A percentile compares a stretch with the other conserved stretches of the same genome.
Evolutionary conservation across 129 eudicot genomes (phyloP).

Genomic region (Silybum marianum): DNA sequence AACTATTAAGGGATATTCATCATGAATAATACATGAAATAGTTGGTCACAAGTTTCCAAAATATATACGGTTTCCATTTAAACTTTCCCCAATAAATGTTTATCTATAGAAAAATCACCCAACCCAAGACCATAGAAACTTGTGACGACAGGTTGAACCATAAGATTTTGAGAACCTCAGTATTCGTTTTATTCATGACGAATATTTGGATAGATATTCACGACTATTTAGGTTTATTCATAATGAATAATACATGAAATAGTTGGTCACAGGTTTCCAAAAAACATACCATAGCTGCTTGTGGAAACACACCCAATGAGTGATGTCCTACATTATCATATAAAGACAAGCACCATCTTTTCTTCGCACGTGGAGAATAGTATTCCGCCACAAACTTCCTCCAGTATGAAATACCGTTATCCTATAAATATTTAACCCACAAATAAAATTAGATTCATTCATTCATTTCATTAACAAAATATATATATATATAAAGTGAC

Average conservation of each 20-base stretch:
- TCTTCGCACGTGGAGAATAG: slow-evolving; percentile 96
- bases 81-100: background rate
- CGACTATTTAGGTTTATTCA: background rate
- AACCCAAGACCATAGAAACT: background rate
- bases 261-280: background rate
- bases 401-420: slow-evolving; percentile 89
- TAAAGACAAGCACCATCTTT: slow-evolving; percentile 91
- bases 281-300: slow-evolving; percentile 71
- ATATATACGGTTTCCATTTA: background rate
- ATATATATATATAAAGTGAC: background rate
- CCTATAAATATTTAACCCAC: slow-evolving; percentile 42
- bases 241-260: background rate
- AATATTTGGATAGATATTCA: too few species aligned
- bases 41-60: background rate
- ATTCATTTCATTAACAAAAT: background rate
- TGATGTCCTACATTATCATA: slow-evolving; percentile 90
- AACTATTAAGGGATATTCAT: background rate
- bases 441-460: background rate
- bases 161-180: too few species aligned
- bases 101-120: too few species aligned
- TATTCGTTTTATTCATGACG: background rate
- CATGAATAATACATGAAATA: background rate
- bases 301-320: slow-evolving; percentile 90
- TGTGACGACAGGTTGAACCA: too few species aligned
- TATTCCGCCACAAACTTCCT: slow-evolving; percentile 89